A percentile compares a stretch with the other conserved stretches of the same genome.
phyloP scores from a whole-genome alignment of 2,329 filamentous ascomycete species.

The Teratosphaeriaceae sp. region DNA sequence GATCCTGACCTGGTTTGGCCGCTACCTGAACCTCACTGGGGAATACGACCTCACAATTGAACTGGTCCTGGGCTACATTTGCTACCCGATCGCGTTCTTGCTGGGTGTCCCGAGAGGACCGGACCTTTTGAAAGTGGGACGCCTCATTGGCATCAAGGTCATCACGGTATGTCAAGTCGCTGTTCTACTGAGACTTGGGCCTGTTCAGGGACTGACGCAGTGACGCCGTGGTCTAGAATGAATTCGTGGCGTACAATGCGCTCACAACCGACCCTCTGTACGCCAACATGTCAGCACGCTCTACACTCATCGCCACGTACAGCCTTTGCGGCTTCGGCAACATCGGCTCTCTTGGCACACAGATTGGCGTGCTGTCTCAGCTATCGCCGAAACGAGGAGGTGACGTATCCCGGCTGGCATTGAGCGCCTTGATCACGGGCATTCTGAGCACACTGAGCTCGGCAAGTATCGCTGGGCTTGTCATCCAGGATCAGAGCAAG shows the following conservation, averaged over 20 bases:
- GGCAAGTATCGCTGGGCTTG: slow-evolving; percentile 69
- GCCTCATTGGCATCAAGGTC: slow-evolving; percentile 78
- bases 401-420: slow-evolving; percentile 67
- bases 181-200: background rate
- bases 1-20: slow-evolving; percentile 76
- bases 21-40: slow-evolving; percentile 64
- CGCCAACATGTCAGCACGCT: slow-evolving; percentile 57
- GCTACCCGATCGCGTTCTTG: slow-evolving; percentile 74
- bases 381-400: slow-evolving; percentile 67
- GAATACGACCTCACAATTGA: slow-evolving; percentile 65
- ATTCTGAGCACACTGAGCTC: slow-evolving; percentile 73
- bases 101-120: slow-evolving; percentile 61
- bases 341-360: slow-evolving; percentile 78
- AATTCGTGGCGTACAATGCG: slow-evolving; percentile 64
- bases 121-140: slow-evolving; percentile 62
- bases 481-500: slow-evolving; percentile 51
- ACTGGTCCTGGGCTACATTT: slow-evolving; percentile 68
- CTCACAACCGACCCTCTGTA: slow-evolving; percentile 51
- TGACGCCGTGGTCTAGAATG: slow-evolving; percentile 56
- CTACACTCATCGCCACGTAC: slow-evolving; percentile 76
- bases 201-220: slow-evolving; percentile 2
- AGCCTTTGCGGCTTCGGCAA: slow-evolving; percentile 72
- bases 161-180: slow-evolving; percentile 53
- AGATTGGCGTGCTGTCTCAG: slow-evolving; percentile 81
- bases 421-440: slow-evolving; percentile 72